Evolutionary conservation across 768 basidiomycete species (phyloP), one percentile per base, ranked within the genome.

Genomic region (Arthromyces matolae): DNA sequence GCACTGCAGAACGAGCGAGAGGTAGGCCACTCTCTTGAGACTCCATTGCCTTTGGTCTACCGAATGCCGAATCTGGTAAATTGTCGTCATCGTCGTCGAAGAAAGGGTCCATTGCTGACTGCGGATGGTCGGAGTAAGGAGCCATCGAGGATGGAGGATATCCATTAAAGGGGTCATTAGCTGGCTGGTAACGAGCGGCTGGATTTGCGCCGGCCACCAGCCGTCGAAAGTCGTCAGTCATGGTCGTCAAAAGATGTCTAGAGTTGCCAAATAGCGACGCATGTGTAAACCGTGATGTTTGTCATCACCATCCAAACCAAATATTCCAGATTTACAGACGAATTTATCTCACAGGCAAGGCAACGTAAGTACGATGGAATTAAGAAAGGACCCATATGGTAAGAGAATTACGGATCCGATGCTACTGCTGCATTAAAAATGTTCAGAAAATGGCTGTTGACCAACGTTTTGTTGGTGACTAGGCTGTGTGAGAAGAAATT

Each of bases 41-140:
- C 41, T 71, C 71, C 73, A 76, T 76, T 42, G 76, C 68, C 31
- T 60, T 59, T 22, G 72, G 70, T 47, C 70, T 64, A 41, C 78
- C 79, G 64, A 86, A 86, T n/a, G 79, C 80, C 16, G 83, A 82
- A 65, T 86, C 84, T 13, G 81, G 79, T 24, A 71, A 57, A 50
- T 84, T 80, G 45, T 89, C 87, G 54, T 87, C 84, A 45, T 86
- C 87, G 62, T 91, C 89, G 64, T 89, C 86, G 65, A 92, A 92
- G 64, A 92, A 92, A n/a, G 87, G 89, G 66, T 92, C 89, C 67
- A 92, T 55, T 23, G 41, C 72, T 50, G 75, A 64, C 61, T 78
- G 74, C 49, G 75, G 73, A 34, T 63, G 58, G 64, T 74, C 66
- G 52, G 64, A 63, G 62, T 73, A 74, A 45, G 68, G 67, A 40